phyloP scores from a whole-genome alignment of 345 rosid genomes.

The Aquilaria malaccensis region DNA sequence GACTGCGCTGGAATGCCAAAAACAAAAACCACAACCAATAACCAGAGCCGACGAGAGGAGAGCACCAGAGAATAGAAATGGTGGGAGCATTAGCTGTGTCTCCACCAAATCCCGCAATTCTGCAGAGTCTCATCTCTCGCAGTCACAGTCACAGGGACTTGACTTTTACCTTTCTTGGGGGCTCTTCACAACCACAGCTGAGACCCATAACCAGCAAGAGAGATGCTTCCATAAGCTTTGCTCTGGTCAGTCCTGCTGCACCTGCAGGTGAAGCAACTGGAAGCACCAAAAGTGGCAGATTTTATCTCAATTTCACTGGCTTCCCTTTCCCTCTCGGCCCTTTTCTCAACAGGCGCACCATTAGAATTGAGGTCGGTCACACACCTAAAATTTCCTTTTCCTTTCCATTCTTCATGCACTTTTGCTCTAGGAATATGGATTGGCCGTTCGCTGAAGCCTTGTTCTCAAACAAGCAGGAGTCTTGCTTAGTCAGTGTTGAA shows the following conservation, averaged over 20 bases:
- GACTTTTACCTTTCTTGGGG: slow-evolving; percentile 33
- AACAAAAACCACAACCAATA: not conserved
- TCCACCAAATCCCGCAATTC: slow-evolving; percentile 37
- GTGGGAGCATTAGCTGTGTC: slow-evolving; percentile 53
- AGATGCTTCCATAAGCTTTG: slow-evolving; percentile 22
- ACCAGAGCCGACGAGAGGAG: not conserved
- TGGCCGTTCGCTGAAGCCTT: too few relatives aligned
- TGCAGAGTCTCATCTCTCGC: slow-evolving; percentile 27
- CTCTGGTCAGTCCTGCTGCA: slow-evolving; percentile 41
- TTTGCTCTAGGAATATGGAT: not conserved
- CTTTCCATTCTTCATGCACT: not conserved
- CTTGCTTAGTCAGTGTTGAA: too few relatives aligned
- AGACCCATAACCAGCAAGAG: slow-evolving; percentile 31
- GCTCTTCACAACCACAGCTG: slow-evolving; percentile 20
- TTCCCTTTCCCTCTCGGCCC: slow-evolving; percentile 99
- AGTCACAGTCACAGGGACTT: slow-evolving; percentile 21
- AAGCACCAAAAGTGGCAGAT: slow-evolving; percentile 32
- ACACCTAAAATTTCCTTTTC: not conserved
- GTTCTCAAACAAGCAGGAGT: not conserved
- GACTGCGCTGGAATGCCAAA: too few relatives aligned
- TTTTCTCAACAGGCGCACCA: slow-evolving; percentile 84
- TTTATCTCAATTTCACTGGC: slow-evolving; percentile 82
- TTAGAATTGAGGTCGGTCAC: slow-evolving; percentile 64
- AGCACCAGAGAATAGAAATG: slow-evolving; percentile 16
- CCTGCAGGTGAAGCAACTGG: slow-evolving; percentile 18